These are phyloP conservation scores for Trypanosoma theileri DNA, from an alignment of 208 protist species.

Conservation along the genomic window DNA sequence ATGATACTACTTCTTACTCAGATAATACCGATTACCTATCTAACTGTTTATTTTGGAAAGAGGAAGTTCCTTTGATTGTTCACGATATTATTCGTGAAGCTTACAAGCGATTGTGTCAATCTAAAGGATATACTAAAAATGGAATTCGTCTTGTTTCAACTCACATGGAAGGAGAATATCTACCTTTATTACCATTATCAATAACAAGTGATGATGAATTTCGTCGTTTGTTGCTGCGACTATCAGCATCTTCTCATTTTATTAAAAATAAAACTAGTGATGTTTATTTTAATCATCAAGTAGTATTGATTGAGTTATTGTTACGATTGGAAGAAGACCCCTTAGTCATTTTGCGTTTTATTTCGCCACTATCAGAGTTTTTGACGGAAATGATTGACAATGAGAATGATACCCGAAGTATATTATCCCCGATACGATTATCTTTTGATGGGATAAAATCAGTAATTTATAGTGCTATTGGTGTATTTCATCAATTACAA, in stretches of 20 bases:
- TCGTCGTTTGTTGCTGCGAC: constrained; percentile 48
- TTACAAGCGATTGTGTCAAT: constrained; percentile 7
- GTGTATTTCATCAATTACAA: constrained; percentile 45
- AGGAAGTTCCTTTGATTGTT: constrained; percentile 37
- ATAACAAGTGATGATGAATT: constrained; percentile 57
- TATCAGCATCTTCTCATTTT: constrained; percentile 9
- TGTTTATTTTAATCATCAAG: not conserved
- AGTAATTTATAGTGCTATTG: constrained; percentile 41
- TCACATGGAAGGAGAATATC: not conserved
- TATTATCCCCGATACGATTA: constrained; percentile 30
- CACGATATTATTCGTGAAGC: constrained; percentile 34
- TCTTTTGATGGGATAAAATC: constrained; percentile 42
- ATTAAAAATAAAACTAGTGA: not conserved
- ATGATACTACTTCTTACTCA: not conserved
- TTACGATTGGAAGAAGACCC: constrained; percentile 15
- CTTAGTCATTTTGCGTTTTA: constrained; percentile 20
- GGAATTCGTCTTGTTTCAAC: not conserved
- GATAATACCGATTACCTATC: constrained; percentile 8
- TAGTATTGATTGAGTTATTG: constrained; percentile 20
- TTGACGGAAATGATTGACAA: constrained; percentile 11
- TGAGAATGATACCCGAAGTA: not conserved
- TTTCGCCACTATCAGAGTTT: constrained; percentile 29
- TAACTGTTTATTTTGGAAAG: constrained; percentile 48
- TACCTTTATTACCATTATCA: constrained; percentile 23
- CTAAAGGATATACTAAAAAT: not conserved